Conservation (phyloP, 1,139 yeast species). For the Hemisphaericaspora subhashii region DNA sequence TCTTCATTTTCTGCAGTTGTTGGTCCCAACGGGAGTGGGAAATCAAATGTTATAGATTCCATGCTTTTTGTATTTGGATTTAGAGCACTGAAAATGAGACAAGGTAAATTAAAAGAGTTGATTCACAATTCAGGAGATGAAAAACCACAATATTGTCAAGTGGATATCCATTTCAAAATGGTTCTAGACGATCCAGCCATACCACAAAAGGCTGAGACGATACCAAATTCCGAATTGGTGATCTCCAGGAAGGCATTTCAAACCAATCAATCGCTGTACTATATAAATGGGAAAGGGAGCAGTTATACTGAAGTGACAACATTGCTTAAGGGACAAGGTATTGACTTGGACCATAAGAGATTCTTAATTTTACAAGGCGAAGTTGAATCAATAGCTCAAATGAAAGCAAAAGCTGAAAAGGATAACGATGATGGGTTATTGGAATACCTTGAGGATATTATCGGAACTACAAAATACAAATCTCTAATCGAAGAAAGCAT, state of each 20-base stretch:
- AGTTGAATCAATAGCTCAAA: constrained; percentile 96
- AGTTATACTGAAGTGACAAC: constrained; percentile 78
- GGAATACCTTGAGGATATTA: constrained; percentile 94
- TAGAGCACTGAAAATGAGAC: constrained; percentile 95
- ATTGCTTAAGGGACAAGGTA: constrained; percentile 76
- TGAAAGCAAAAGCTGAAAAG: constrained; percentile 95
- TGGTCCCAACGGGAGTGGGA: constrained; percentile 99
- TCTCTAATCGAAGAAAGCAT: constrained; percentile 67
- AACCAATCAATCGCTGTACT: constrained; percentile 79
- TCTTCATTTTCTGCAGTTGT: constrained; percentile 94
- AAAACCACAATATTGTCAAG: constrained; percentile 73
- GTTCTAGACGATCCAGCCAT: constrained; percentile 59
- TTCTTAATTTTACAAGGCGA: constrained; percentile 96
- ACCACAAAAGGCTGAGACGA: constrained; percentile 37
- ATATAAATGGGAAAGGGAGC: constrained; percentile 67
- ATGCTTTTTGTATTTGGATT: constrained; percentile 96
- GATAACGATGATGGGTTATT: constrained; percentile 92
- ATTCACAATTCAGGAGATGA: constrained; percentile 78
- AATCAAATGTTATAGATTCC: constrained; percentile 95
- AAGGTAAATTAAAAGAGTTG: constrained; percentile 83
- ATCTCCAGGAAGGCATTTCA: constrained; percentile 78
- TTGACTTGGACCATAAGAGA: constrained; percentile 92
- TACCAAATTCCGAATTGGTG: constrained; percentile 60
- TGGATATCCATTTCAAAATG: constrained; percentile 87
- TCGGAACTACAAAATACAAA: constrained; percentile 89